A percentile compares a stretch with the other conserved stretches of the same genome.
Conservation (phyloP, 1,284 basidiomycete species). For the Ceratobasidium sp. region DNA sequence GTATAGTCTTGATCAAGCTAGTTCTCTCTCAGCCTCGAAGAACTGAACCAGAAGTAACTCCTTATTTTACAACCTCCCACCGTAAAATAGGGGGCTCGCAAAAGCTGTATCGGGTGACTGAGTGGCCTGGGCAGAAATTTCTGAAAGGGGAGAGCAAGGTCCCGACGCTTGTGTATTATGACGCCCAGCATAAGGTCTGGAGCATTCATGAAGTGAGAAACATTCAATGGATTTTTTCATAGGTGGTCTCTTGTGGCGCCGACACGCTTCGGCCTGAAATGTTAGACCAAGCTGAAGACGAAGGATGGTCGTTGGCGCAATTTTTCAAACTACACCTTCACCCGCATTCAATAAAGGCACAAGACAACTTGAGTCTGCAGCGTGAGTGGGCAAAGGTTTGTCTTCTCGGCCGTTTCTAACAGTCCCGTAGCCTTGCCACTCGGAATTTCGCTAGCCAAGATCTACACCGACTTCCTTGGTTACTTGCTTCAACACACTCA, state of each 20-base stretch:
- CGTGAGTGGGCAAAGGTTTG: background rate
- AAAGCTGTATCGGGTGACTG: background rate
- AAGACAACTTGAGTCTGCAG: background rate
- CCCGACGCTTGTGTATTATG: slow-evolving; percentile 10
- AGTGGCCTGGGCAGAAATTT: slow-evolving; percentile 7
- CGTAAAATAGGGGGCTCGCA: too few relatives aligned
- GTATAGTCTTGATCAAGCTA: background rate
- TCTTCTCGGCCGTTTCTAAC: too few relatives aligned
- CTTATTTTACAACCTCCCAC: too few relatives aligned
- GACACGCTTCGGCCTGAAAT: slow-evolving; percentile 1
- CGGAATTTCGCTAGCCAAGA: background rate
- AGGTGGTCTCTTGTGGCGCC: slow-evolving; percentile 11
- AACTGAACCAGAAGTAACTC: too few relatives aligned
- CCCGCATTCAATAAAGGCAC: background rate
- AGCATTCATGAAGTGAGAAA: too few relatives aligned
- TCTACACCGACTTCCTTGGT: slow-evolving; percentile 35
- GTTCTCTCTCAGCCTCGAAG: too few relatives aligned
- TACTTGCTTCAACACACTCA: slow-evolving; percentile 39
- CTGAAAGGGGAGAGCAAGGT: background rate
- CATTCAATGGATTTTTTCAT: background rate
- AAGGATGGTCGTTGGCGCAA: background rate
- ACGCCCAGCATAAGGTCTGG: background rate
- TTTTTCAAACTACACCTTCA: slow-evolving; percentile 28
- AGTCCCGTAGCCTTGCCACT: slow-evolving; percentile 9
- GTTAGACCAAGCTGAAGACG: background rate